phyloP scores from a whole-genome alignment of 768 basidiomycete species.

The Termitomyces sp. region DNA sequence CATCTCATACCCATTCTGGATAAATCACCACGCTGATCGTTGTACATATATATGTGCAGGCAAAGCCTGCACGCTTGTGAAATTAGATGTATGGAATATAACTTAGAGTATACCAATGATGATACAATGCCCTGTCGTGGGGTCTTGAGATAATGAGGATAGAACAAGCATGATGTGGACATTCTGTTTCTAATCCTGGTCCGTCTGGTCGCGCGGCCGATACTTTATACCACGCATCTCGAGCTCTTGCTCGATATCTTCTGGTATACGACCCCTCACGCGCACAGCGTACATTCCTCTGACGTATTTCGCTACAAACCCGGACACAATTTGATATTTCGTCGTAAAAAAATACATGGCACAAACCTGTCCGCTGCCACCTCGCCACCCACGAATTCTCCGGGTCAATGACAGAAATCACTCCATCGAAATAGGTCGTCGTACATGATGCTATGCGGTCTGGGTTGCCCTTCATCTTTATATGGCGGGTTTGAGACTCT shows the following conservation, averaged over 20 bases:
- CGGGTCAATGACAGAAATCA: conserved; percentile 82
- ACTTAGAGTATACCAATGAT: conserved; percentile 8
- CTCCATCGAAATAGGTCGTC: conserved; percentile 88
- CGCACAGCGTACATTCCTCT: conserved; percentile 93
- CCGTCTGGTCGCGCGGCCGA: conserved; percentile 77
- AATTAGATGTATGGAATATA: conserved; percentile 2
- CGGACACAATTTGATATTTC: neutral
- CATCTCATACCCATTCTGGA: conserved; percentile 5
- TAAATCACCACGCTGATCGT: neutral
- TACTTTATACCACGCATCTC: conserved; percentile 76
- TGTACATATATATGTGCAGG: neutral
- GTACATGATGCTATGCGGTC: conserved; percentile 87
- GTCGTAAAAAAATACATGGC: conserved; percentile 21
- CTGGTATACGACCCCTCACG: conserved; percentile 79
- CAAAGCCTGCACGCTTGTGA: neutral
- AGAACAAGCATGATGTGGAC: neutral
- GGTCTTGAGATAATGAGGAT: neutral
- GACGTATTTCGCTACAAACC: conserved; percentile 71
- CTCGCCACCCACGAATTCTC: conserved; percentile 92
- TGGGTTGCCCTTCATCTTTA: conserved; percentile 79
- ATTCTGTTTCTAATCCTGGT: conserved; percentile 45
- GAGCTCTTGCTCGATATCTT: conserved; percentile 79
- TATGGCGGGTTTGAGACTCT: neutral
- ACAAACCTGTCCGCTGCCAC: conserved; percentile 95
- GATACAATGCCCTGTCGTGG: neutral